Evolutionary conservation across 2,329 filamentous ascomycete genomes (phyloP).

Genomic region (Alternaria incomplexa): DNA sequence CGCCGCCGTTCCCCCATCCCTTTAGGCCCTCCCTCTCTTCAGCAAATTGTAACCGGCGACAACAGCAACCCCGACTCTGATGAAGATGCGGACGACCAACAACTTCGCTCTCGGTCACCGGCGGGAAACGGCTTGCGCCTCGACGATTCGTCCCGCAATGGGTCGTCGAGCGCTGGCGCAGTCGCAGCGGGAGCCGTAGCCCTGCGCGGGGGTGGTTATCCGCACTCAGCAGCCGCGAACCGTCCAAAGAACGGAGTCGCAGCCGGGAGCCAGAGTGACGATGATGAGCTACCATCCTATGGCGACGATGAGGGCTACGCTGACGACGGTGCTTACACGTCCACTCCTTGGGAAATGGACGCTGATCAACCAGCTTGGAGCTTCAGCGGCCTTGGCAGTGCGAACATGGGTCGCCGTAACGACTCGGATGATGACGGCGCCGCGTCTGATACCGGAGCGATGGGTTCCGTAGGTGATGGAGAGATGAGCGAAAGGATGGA

Average conservation of each 20-base stretch:
- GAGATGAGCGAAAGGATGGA: constrained; percentile 6
- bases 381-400: constrained; percentile 18
- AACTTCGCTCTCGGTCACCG: constrained; percentile 51
- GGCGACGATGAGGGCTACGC: constrained; percentile 27
- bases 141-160: constrained; percentile 86
- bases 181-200: constrained; percentile 67
- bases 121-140: constrained; percentile 87
- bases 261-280: constrained; percentile 42
- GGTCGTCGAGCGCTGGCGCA: constrained; percentile 89
- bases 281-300: constrained; percentile 27
- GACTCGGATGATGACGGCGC: constrained; percentile 11
- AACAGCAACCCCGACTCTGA: constrained; percentile 51
- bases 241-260: constrained; percentile 42
- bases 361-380: constrained; percentile 28
- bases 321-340: constrained; percentile 5
- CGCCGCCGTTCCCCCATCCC: constrained; percentile 78
- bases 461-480: constrained; percentile 2
- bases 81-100: constrained; percentile 49
- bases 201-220: constrained; percentile 47
- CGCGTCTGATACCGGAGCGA: constrained; percentile 6
- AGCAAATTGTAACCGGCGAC: constrained; percentile 70
- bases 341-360: constrained; percentile 9
- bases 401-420: constrained; percentile 12
- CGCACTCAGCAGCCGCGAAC: constrained; percentile 40
- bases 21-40: constrained; percentile 79